Conservation (phyloP, 495 filamentous ascomycete genomes). For the Penicilliopsis zonata region DNA sequence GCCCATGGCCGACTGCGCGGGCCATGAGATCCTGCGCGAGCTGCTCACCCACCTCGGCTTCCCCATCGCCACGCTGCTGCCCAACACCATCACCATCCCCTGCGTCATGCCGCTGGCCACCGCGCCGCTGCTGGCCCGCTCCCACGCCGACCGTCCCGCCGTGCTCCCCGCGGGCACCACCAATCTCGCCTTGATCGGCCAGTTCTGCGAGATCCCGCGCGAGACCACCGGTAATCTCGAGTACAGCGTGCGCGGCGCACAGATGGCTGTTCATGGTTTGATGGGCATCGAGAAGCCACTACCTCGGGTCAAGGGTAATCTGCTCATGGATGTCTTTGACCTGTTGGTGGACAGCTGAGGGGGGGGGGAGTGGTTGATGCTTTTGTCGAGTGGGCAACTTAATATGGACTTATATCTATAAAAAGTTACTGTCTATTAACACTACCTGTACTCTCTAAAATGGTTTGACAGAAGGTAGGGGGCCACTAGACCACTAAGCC, state of each 20-base stretch:
- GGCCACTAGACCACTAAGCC: too few species aligned
- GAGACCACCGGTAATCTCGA: conserved; percentile 29
- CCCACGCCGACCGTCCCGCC: conserved; percentile 16
- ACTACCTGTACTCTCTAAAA: too few species aligned
- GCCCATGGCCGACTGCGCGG: conserved; percentile 24
- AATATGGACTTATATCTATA: too few species aligned
- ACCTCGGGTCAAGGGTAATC: conserved; percentile 3
- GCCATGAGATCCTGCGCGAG: conserved; percentile 25
- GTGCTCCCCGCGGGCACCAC: conserved; percentile 18
- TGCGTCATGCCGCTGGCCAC: conserved; percentile 24
- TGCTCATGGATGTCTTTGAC: conserved; percentile 8
- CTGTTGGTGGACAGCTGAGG: too few species aligned
- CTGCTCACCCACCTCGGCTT: conserved; percentile 20
- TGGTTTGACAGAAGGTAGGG: too few species aligned
- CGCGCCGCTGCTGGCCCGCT: conserved; percentile 19
- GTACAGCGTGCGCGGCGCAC: conserved; percentile 28
- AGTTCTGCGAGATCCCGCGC: conserved; percentile 28
- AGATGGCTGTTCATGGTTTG: conserved; percentile 21
- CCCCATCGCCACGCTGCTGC: conserved; percentile 5
- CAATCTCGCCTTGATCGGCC: conserved; percentile 28
- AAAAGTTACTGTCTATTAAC: too few species aligned
- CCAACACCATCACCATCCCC: conserved; percentile 12
- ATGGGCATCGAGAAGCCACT: conserved; percentile 9
- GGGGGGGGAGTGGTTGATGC: too few species aligned
- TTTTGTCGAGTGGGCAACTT: too few species aligned